Evolutionary conservation across 768 basidiomycete species (phyloP).

Genomic region (Tulasnella sp.): DNA sequence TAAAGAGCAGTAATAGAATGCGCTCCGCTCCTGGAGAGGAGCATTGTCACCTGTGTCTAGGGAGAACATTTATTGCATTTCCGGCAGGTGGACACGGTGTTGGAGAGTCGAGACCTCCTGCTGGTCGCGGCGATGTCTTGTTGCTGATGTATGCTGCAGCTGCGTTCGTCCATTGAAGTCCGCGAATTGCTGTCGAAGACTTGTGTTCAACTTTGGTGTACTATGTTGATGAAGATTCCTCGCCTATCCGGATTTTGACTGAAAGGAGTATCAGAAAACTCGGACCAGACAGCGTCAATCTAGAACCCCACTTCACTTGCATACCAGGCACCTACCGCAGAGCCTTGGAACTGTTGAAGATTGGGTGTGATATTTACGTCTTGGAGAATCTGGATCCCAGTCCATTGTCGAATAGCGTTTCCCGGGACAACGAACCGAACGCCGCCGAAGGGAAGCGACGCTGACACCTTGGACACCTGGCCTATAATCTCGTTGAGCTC

Average conservation of each 20-base stretch:
- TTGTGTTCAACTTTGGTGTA: background rate
- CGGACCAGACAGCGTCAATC: background rate
- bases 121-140: background rate
- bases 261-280: background rate
- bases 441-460: background rate
- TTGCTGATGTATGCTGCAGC: background rate
- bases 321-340: background rate
- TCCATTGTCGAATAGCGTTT: background rate
- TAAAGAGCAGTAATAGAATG: too few species aligned
- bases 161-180: background rate
- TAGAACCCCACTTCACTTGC: background rate
- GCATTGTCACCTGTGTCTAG: too few species aligned
- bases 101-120: background rate
- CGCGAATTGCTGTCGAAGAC: background rate
- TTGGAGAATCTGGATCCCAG: background rate
- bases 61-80: too few species aligned
- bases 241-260: background rate
- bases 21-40: too few species aligned
- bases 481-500: background rate
- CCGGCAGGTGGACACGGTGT: background rate
- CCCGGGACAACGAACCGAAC: background rate
- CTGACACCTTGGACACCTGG: background rate
- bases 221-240: background rate
- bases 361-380: background rate
- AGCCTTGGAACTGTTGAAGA: background rate